Base-by-base conservation (phyloP, 2,329 filamentous ascomycete genomes). In the Thelonectria olida region DNA sequence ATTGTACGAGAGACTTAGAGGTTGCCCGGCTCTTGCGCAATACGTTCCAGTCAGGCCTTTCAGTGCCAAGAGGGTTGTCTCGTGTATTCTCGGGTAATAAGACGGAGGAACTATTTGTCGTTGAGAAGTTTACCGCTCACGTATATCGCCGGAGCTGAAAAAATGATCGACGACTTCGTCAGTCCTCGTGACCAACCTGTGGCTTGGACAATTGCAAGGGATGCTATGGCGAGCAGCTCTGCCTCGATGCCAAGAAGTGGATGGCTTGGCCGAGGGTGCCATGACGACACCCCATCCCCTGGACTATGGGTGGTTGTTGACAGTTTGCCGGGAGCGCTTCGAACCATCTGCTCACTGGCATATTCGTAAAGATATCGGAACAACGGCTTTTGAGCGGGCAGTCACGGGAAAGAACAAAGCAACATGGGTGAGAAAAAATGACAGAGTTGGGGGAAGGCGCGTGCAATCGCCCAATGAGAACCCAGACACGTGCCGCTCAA, bases 401-500 rank as follows among this genome's bases (percentile, higher is more conserved):
- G n/a, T n/a, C n/a, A n/a, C n/a, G n/a, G n/a, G n/a, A n/a, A 39
- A n/a, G n/a, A 39, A 39, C 6, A 39, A 39, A 39, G 15, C 8
- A 9, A 39, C 6, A n/a, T 13, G 8, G n/a, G 31, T 48, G 44
- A 20, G 9, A 17, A 31, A 19, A 8, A 17, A 48, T 9, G 36
- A 9, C 27, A 19, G 3, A 22, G 22, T 10, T 34, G 5, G 27
- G n/a, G 13, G 15, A 17, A 41, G 2, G 20, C 22, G 22, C 15
- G 15, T n/a, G n/a, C 12, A 45, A 17, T 2, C 28, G 41, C 19
- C 56, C 56, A 59, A 59, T 59, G 31, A 39, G 36, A 41, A 36
- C 12, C 12, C 15, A 6, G 27, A 15, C 22, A 7, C 15, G 6
- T 20, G 10, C n/a, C n/a, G 10, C 38, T 41, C 27, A n/a, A n/a